Percentiles rank a stretch among this genome's conserved stretches.
These are phyloP conservation scores for Apiospora saccharicola DNA, from an alignment of 2,329 filamentous ascomycete genomes.

Conservation along the genomic window DNA sequence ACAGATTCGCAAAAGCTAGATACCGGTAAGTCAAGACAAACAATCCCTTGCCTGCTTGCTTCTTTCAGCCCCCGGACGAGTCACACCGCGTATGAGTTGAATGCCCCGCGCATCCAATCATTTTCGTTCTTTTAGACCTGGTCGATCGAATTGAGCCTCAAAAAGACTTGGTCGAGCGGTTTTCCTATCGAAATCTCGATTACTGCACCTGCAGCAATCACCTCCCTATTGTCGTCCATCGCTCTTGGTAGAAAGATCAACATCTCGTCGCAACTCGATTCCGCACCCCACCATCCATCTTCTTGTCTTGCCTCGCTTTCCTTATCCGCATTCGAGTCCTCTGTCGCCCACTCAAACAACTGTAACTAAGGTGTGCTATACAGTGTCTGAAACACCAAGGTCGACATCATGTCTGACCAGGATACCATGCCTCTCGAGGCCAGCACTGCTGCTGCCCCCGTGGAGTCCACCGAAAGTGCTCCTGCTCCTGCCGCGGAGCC, in stretches of 20 bases:
- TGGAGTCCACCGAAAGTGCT: slow-evolving; percentile 23
- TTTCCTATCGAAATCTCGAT: background rate
- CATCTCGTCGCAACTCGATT: background rate
- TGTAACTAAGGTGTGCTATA: too few relatives aligned
- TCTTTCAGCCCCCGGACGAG: background rate
- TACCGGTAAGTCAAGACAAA: background rate
- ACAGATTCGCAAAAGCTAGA: background rate
- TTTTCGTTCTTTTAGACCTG: background rate
- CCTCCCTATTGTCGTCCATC: background rate
- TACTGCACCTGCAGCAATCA: background rate
- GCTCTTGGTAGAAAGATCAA: background rate
- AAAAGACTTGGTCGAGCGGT: background rate
- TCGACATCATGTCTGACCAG: slow-evolving; percentile 43
- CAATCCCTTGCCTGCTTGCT: background rate
- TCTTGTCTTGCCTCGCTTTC: background rate
- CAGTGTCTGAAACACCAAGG: background rate
- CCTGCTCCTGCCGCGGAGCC: slow-evolving; percentile 22
- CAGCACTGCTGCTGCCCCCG: slow-evolving; percentile 21
- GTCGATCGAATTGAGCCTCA: background rate
- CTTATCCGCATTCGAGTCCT: background rate
- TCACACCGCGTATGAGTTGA: slow-evolving; percentile 6
- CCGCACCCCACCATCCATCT: background rate
- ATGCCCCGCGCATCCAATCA: slow-evolving; percentile 9
- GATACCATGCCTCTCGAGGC: slow-evolving; percentile 47
- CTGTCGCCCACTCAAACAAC: background rate